Base-by-base conservation (phyloP, 2,329 filamentous ascomycete genomes). In the Fusarium chaquense region DNA sequence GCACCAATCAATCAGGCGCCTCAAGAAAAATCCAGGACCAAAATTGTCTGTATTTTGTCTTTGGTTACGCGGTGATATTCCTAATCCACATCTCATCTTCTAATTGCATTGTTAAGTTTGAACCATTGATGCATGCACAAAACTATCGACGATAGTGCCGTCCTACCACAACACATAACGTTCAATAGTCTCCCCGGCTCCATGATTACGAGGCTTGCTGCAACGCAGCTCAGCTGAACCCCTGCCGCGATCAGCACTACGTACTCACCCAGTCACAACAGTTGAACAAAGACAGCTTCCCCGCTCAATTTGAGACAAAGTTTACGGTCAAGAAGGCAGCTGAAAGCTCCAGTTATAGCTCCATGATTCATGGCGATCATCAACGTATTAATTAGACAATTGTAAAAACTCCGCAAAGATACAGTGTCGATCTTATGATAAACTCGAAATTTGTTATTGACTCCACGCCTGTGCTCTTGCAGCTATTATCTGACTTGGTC, bases 201-300 rank as follows among this genome's bases (percentile, higher is more conserved):
- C 18, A 20, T 18, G 49, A 54, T 43, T 44, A 54, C 26, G 51
- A 54, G 50, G 50, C 35, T 43, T 43, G 15, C 16, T 9, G 15
- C 4, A 30, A 16, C 28, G 43, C 28, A 43, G 38, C 51, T 53
- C 28, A 50, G 53, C 24, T 56, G 33, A 56, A 56, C 32, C 53
- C 52, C 22, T 30, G 41, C 22, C 9, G 9, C 2, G 18, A 26
- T n/a, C 32, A 28, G 24, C 32, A 36, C 15, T 32, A 11, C 10
- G 4, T 9, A 8, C n/a, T 13, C 10, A 9, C 22, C 53, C 53
- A 49, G 20, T 49, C 43, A 49, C 11, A 36, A 3, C 6, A 5
- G 9, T 11, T 15, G 5, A 20, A 57, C 35, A n/a, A 24, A 51
- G 35, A 30, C 46, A 44, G 8, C 20, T 51, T 41, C 54, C 45